Percentiles rank a stretch among this genome's conserved stretches.
Evolutionary conservation across 805 yeast genomes (phyloP).

Genomic region (Candida piceae): DNA sequence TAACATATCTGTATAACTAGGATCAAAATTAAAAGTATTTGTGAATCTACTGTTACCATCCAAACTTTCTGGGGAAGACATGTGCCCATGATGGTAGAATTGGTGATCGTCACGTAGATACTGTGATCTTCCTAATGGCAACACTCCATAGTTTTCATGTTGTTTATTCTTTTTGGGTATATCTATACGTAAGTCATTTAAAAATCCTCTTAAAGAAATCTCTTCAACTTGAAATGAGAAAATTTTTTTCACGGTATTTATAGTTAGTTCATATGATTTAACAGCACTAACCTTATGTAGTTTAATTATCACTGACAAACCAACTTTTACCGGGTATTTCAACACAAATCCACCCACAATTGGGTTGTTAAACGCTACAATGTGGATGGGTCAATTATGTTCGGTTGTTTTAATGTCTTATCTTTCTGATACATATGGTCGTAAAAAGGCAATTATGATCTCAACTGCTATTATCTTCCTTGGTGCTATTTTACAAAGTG

Average conservation of each 20-base stretch:
- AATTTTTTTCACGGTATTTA: background rate
- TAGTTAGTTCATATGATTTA: slow-evolving; percentile 3
- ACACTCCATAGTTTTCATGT: background rate
- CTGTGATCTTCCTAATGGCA: background rate
- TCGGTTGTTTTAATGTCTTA: slow-evolving; percentile 1
- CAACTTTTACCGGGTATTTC: slow-evolving; percentile 11
- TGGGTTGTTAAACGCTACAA: slow-evolving; percentile 12
- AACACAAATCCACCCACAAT: slow-evolving; percentile 5
- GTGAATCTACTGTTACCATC: background rate
- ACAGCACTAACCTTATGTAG: slow-evolving; percentile 2
- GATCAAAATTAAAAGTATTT: background rate
- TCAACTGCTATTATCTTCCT: slow-evolving; percentile 48
- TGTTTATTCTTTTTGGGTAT: background rate
- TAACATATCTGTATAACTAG: slow-evolving; percentile 4
- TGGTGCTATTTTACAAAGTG: slow-evolving; percentile 48
- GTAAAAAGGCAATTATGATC: slow-evolving; percentile 47
- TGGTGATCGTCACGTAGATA: background rate
- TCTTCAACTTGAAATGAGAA: background rate
- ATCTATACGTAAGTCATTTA: slow-evolving; percentile 9
- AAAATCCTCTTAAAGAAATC: slow-evolving; percentile 8
- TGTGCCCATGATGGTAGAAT: background rate
- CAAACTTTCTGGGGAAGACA: background rate
- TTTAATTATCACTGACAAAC: slow-evolving; percentile 5
- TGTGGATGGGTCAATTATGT: slow-evolving; percentile 24
- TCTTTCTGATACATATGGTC: slow-evolving; percentile 35